Evolutionary conservation across 192 early-diverging fungal genomes (phyloP).

Genomic region (Funneliformis geosporum): DNA sequence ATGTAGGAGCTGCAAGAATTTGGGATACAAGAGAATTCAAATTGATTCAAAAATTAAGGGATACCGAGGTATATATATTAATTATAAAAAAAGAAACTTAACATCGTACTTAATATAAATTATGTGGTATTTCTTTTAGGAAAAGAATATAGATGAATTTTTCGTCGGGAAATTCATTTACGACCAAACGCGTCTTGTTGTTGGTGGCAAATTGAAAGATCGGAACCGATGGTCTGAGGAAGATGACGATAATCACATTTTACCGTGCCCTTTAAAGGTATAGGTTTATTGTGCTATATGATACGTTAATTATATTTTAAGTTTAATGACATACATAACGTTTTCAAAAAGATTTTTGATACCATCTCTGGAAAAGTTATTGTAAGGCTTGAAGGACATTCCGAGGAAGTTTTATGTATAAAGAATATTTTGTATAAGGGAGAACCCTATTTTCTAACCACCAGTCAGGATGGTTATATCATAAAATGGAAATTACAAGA

Average conservation of each 20-base stretch:
- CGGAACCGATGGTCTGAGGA: slow-evolving; percentile 82
- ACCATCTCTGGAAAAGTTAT: slow-evolving; percentile 79
- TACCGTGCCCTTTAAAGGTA: slow-evolving; percentile 89
- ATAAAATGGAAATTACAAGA: slow-evolving; percentile 83
- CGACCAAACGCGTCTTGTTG: slow-evolving; percentile 63
- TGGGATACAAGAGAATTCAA: slow-evolving; percentile 83
- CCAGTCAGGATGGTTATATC: slow-evolving; percentile 95
- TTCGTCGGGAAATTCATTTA: slow-evolving; percentile 82
- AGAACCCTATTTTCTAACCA: slow-evolving; percentile 81
- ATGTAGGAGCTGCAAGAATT: slow-evolving; percentile 69
- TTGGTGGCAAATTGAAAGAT: slow-evolving; percentile 92
- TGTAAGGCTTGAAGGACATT: slow-evolving; percentile 76
- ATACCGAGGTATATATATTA: slow-evolving; percentile 49
- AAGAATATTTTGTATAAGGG: slow-evolving; percentile 78
- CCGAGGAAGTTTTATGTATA: slow-evolving; percentile 85
- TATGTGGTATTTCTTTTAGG: slow-evolving; percentile 38
- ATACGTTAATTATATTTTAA: not conserved
- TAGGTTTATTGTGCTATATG: not conserved
- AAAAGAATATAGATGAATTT: slow-evolving; percentile 88
- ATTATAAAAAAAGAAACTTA: not conserved
- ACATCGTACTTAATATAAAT: not conserved
- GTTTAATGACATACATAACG: not conserved
- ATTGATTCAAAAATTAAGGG: slow-evolving; percentile 70
- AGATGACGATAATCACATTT: slow-evolving; percentile 92
- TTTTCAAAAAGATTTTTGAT: slow-evolving; percentile 68